A percentile compares a stretch with the other conserved stretches of the same genome.
phyloP scores from a whole-genome alignment of 306 rosid species.

The Lupinus albus region DNA sequence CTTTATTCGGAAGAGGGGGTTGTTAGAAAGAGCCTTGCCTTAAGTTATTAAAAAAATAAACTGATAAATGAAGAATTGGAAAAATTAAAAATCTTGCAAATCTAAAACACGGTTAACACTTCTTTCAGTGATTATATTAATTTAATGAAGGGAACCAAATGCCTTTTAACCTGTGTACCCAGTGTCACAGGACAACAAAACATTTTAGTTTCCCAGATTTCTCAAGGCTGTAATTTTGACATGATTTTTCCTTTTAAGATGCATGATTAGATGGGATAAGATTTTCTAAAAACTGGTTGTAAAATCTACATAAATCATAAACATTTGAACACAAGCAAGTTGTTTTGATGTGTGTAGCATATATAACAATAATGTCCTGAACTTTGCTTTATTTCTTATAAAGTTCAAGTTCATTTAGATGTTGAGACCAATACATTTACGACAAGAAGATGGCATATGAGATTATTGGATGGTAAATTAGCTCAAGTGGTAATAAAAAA shows the following conservation, averaged over 20 bases:
- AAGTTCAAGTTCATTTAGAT: not conserved
- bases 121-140: not conserved
- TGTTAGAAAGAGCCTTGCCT: not conserved
- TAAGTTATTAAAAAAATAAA: not conserved
- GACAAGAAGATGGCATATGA: not conserved
- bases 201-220: too few relatives aligned
- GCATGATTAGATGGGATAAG: not conserved
- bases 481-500: constrained; percentile 11
- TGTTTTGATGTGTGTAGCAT: not conserved
- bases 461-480: not conserved
- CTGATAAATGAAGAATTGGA: not conserved
- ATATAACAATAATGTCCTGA: constrained; percentile 7
- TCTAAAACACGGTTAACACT: not conserved
- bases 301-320: not conserved
- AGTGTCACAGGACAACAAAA: too few relatives aligned
- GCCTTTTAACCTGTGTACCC: too few relatives aligned
- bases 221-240: too few relatives aligned
- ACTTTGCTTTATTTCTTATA: not conserved
- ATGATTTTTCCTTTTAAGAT: constrained; percentile 5
- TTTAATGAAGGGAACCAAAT: too few relatives aligned
- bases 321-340: not conserved
- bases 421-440: constrained; percentile 11
- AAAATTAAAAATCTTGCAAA: not conserved
- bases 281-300: not conserved
- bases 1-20: too few relatives aligned